Evolutionary conservation across 2,329 filamentous ascomycete species (phyloP).

Genomic region (Talaromyces sp.): DNA sequence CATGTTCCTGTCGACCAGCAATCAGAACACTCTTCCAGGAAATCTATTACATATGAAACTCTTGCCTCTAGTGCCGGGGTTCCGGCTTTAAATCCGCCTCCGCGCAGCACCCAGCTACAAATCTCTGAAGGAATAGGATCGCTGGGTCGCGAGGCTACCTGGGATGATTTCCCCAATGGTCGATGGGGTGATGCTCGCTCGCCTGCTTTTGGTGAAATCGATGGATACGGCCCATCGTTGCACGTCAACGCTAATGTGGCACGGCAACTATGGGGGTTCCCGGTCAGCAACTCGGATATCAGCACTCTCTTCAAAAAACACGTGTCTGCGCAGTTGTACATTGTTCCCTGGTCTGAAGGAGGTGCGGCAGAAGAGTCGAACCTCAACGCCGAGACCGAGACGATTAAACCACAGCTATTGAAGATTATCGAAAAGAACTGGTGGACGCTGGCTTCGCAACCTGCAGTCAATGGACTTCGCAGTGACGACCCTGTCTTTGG

Average conservation of each 20-base stretch:
- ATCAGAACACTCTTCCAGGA: conserved; percentile 29
- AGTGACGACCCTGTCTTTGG: conserved; percentile 78
- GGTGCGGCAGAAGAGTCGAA: conserved; percentile 56
- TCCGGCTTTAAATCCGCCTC: conserved; percentile 63
- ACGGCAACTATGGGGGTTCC: conserved; percentile 78
- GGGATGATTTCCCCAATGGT: conserved; percentile 97
- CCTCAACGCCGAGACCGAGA: conserved; percentile 66
- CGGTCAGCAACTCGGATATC: conserved; percentile 66
- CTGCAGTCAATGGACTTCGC: conserved; percentile 79
- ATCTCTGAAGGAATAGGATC: conserved; percentile 92
- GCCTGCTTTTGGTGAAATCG: conserved; percentile 91
- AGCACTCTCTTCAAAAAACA: conserved; percentile 75
- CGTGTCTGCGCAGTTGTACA: conserved; percentile 70
- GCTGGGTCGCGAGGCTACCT: conserved; percentile 88
- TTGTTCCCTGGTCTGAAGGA: conserved; percentile 85
- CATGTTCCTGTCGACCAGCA: conserved; percentile 22
- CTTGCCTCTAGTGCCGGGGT: conserved; percentile 72
- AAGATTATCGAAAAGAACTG: conserved; percentile 74
- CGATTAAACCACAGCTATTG: conserved; percentile 72
- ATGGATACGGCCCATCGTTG: conserved; percentile 94
- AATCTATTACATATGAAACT: conserved; percentile 55
- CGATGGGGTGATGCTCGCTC: conserved; percentile 91
- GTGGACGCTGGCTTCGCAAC: conserved; percentile 96
- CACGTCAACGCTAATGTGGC: conserved; percentile 86
- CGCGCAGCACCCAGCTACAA: conserved; percentile 77